phyloP scores from a whole-genome alignment of 805 yeast species.

The Tetrapisispora phaffii region DNA sequence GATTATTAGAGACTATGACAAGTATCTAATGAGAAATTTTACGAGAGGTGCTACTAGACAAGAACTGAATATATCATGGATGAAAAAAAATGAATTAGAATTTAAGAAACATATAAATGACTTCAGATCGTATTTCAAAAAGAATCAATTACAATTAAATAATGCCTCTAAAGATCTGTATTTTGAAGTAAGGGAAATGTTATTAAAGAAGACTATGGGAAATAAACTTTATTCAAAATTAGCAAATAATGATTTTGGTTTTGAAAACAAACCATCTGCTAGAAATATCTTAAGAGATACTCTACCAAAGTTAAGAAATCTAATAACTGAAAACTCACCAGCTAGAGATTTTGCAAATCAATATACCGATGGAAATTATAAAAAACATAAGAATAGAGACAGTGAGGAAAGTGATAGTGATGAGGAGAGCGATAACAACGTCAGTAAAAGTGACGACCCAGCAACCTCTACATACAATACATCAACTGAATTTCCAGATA shows the following conservation, averaged over 20 bases:
- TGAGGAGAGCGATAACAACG: not conserved
- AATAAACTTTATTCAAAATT: constrained; percentile 25
- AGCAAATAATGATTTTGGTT: constrained; percentile 29
- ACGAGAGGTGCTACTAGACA: constrained; percentile 96
- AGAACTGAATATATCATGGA: constrained; percentile 94
- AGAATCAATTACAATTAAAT: constrained; percentile 56
- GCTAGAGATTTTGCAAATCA: constrained; percentile 27
- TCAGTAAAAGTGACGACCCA: not conserved
- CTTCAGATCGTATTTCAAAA: constrained; percentile 77
- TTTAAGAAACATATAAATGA: constrained; percentile 82
- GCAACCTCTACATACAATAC: not conserved
- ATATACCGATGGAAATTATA: constrained; percentile 25
- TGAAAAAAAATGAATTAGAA: constrained; percentile 92
- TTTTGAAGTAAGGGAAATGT: constrained; percentile 70
- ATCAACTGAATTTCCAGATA: not conserved
- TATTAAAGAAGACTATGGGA: constrained; percentile 31
- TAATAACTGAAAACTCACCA: constrained; percentile 24
- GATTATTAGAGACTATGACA: constrained; percentile 91
- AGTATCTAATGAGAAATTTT: constrained; percentile 91
- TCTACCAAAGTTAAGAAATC: constrained; percentile 8
- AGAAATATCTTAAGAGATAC: constrained; percentile 3
- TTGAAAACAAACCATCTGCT: constrained; percentile 10
- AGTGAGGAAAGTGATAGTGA: not conserved
- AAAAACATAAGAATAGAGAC: constrained; percentile 13
- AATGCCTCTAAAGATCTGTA: constrained; percentile 74